Evolutionary conservation across 2,329 filamentous ascomycete species (phyloP).

Genomic region (Xylaria sp.): DNA sequence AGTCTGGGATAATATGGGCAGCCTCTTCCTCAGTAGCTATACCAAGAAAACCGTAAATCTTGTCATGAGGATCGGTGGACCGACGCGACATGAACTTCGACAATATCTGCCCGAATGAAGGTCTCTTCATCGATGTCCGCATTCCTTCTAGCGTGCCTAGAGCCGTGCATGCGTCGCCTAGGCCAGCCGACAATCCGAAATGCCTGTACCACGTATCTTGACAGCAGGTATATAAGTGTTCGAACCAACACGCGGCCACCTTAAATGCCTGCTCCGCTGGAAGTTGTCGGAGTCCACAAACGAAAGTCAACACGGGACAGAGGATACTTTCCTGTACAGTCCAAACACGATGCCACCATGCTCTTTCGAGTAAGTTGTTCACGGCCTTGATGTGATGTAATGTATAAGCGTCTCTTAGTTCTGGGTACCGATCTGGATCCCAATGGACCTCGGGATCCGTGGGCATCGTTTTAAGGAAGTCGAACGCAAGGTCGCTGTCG

Average conservation of each 20-base stretch:
- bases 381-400: not conserved
- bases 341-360: constrained; percentile 4
- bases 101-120: not conserved
- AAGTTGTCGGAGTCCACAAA: not conserved
- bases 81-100: constrained; percentile 1
- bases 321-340: not conserved
- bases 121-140: not conserved
- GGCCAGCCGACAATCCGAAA: not conserved
- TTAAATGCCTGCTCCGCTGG: not conserved
- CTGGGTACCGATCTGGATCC: not conserved
- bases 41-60: constrained; percentile 2
- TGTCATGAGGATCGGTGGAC: constrained; percentile 1
- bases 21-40: not conserved
- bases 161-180: not conserved
- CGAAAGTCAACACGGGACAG: not conserved
- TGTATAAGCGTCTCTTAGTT: not conserved
- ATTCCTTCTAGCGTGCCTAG: not conserved
- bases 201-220: not conserved
- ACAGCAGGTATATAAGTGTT: not conserved
- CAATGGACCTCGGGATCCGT: not conserved
- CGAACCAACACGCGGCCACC: not conserved
- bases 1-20: not conserved
- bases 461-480: not conserved
- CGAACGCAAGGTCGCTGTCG: constrained; percentile 2
- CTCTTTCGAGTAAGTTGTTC: not conserved